Base-by-base conservation (phyloP, 2,329 filamentous ascomycete species). In the Pyricularia grisea region DNA sequence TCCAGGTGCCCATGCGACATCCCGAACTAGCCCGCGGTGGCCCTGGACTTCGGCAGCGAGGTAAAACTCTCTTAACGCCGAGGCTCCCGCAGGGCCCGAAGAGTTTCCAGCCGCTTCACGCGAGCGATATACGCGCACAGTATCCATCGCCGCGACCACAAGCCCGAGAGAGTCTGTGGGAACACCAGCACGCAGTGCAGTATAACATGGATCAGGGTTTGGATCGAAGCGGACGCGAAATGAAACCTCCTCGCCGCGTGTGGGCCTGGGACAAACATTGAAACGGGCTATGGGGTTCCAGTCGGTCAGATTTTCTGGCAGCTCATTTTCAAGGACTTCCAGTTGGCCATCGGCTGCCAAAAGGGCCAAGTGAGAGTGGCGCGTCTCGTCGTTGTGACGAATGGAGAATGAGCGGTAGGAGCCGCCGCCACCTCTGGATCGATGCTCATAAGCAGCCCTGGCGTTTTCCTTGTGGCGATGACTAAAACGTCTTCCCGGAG, bases 1-100 rank as follows among this genome's bases (percentile, higher is more conserved):
- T 14, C 93, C 94, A 66, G 93, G 91, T 0, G 94, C 93, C 95
- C 95, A 99, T 2, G 92, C 90, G 1, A 97, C 87, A 77, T 97
- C 94, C 66, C 94, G 86, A 7, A 97, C 91, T 58, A 98, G 84
- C 0, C 90, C 89, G 9, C 87, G 84, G 74, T 97, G 92, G 1
- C 89, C 88, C 33, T 83, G 83, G 20, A 98, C 82, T 75, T 93
- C 90, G 25, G 90, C 89, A 0, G 93, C 93, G 9, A 92, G 87
- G 77, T 97, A 97, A 76, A 98, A 96, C 70, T 92, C 90, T 71
- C 92, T 91, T 80, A 80, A 88, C 81, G 78, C 82, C 20, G 79
- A 78, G 67, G 80, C 83, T 58, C 80, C 79, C n/a, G 79, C 82
- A 50, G 66, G 50, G 27, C 66, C 66, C 4, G 67, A 27, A 14